Evolutionary conservation across 345 rosid genomes (phyloP).

Genomic region (Hibiscus mutabilis): DNA sequence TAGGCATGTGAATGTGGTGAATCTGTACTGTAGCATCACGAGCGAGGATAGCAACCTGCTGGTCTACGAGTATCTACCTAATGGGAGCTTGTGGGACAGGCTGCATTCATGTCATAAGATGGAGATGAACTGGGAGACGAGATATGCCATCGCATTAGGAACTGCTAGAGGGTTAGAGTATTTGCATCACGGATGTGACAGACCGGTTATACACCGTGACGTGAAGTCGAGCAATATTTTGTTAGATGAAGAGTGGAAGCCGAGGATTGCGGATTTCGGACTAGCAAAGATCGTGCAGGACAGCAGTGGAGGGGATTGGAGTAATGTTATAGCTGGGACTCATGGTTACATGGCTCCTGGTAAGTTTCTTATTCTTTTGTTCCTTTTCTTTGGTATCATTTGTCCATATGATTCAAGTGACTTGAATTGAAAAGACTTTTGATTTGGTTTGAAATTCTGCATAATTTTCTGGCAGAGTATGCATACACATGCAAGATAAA

Average conservation of each 20-base stretch:
- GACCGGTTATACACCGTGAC: slow-evolving; percentile 76
- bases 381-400: not conserved
- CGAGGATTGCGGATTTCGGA: slow-evolving; percentile 86
- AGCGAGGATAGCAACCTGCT: slow-evolving; percentile 80
- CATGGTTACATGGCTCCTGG: slow-evolving; percentile 94
- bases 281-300: slow-evolving; percentile 65
- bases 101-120: slow-evolving; percentile 47
- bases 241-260: slow-evolving; percentile 75
- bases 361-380: slow-evolving; percentile 17
- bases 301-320: slow-evolving; percentile 41
- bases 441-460: not conserved
- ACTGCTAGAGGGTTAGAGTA: slow-evolving; percentile 82
- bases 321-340: slow-evolving; percentile 59
- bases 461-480: slow-evolving; percentile 39
- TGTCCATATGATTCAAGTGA: not conserved
- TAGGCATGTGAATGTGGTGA: slow-evolving; percentile 86
- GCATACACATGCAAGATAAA: slow-evolving; percentile 51
- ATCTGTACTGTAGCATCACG: slow-evolving; percentile 73
- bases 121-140: slow-evolving; percentile 57
- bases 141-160: slow-evolving; percentile 65
- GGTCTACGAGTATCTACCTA: slow-evolving; percentile 75
- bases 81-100: slow-evolving; percentile 86
- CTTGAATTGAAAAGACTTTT: not conserved
- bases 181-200: slow-evolving; percentile 69
- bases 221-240: slow-evolving; percentile 85